These are phyloP conservation scores for Spergularia marina DNA, from an alignment of 148 eudicot species.

Conservation along the genomic window DNA sequence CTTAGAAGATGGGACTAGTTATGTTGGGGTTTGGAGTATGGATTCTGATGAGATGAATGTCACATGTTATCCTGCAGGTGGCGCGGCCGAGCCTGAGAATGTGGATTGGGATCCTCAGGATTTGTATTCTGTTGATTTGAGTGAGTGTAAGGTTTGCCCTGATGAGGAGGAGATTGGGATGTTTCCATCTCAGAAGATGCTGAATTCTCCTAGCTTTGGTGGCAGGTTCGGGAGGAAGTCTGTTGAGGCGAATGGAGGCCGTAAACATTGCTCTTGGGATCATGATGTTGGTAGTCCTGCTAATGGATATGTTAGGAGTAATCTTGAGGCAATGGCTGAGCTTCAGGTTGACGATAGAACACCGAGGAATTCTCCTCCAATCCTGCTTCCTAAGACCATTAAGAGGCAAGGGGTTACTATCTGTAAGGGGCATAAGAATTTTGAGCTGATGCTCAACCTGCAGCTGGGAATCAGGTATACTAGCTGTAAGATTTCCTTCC, in stretches of 20 bases:
- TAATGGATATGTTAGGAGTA: conserved; percentile 17
- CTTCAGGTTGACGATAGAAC: conserved; percentile 26
- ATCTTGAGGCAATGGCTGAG: conserved; percentile 28
- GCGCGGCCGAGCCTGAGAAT: conserved; percentile 18
- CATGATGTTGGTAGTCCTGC: conserved; percentile 28
- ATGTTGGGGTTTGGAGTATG: conserved; percentile 70
- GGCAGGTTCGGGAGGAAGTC: conserved; percentile 45
- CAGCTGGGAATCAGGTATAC: conserved; percentile 90
- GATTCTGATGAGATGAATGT: conserved; percentile 53
- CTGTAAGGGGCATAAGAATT: conserved; percentile 77
- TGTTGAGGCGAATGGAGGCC: conserved; percentile 42
- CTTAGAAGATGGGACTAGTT: conserved; percentile 61
- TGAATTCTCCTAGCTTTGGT: conserved; percentile 45
- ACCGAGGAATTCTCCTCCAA: conserved; percentile 31
- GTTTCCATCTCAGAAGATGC: conserved; percentile 62
- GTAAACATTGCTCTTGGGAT: conserved; percentile 23
- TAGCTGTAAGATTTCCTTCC: conserved; percentile 3
- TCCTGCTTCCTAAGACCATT: conserved; percentile 32
- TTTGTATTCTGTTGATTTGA: conserved; percentile 38
- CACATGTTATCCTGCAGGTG: conserved; percentile 47
- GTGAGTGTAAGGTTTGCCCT: conserved; percentile 37
- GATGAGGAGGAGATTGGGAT: conserved; percentile 46
- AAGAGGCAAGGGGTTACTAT: conserved; percentile 69
- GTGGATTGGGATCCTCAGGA: conserved; percentile 63
- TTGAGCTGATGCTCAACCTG: conserved; percentile 89